Conservation (phyloP, 805 yeast species). For the Wickerhamomyces ciferrii region DNA sequence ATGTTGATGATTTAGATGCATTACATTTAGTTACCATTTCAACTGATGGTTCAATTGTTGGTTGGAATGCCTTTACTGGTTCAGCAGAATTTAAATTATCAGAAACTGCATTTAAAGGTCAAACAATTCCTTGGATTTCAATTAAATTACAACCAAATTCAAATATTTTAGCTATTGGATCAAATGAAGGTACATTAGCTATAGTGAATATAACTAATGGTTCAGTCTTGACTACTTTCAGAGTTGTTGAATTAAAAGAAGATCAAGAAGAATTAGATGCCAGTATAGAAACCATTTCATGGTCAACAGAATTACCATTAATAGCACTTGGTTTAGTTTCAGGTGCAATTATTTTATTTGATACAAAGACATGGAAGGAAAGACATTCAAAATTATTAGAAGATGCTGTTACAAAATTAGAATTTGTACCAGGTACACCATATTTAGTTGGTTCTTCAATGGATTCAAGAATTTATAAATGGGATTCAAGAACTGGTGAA, state of each 20-base stretch:
- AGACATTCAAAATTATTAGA: slow-evolving; percentile 63
- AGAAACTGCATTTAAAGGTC: slow-evolving; percentile 63
- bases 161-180: slow-evolving; percentile 68
- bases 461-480: slow-evolving; percentile 81
- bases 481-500: slow-evolving; percentile 86
- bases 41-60: slow-evolving; percentile 81
- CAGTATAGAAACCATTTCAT: slow-evolving; percentile 74
- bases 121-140: slow-evolving; percentile 87
- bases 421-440: slow-evolving; percentile 56
- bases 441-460: slow-evolving; percentile 65
- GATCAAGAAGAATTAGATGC: slow-evolving; percentile 58
- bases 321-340: slow-evolving; percentile 87
- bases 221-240: slow-evolving; percentile 56
- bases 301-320: slow-evolving; percentile 62
- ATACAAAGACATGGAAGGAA: slow-evolving; percentile 80
- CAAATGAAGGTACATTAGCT: slow-evolving; percentile 81
- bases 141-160: slow-evolving; percentile 44
- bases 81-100: slow-evolving; percentile 63
- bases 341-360: slow-evolving; percentile 81
- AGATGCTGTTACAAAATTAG: slow-evolving; percentile 82
- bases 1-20: slow-evolving; percentile 49
- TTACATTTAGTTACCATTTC: slow-evolving; percentile 69
- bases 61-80: slow-evolving; percentile 86
- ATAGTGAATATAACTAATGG: slow-evolving; percentile 78
- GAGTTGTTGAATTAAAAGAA: slow-evolving; percentile 52